These are phyloP conservation scores for Meyerozyma athensensis DNA, from an alignment of 1,139 yeast species.

Conservation along the genomic window DNA sequence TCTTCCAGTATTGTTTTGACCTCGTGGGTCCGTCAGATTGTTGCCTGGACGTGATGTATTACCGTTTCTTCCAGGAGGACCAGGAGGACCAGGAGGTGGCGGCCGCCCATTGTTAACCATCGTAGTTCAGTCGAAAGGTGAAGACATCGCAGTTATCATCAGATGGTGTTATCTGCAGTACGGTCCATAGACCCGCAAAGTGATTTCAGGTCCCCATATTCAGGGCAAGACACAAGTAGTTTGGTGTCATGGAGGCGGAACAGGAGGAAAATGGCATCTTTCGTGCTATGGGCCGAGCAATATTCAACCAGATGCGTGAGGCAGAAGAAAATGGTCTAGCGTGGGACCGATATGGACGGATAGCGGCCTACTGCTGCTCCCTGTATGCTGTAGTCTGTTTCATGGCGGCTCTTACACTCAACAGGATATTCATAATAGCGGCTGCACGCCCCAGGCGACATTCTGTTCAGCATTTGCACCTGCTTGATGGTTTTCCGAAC, in stretches of 20 bases:
- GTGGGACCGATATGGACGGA: conserved; percentile 11
- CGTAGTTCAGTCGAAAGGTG: neutral
- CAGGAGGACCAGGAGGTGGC: conserved; percentile 4
- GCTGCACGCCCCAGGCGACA: neutral
- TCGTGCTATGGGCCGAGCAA: neutral
- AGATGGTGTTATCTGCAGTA: neutral
- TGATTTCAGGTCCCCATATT: neutral
- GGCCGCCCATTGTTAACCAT: conserved; percentile 2
- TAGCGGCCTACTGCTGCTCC: conserved; percentile 10
- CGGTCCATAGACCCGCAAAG: neutral
- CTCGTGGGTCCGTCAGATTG: neutral
- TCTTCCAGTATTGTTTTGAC: neutral
- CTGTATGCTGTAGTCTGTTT: conserved; percentile 12
- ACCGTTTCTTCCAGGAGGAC: too few species aligned
- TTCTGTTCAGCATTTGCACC: neutral
- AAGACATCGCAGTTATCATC: neutral
- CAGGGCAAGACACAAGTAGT: neutral
- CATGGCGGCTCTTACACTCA: conserved; percentile 12
- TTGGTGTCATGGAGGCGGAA: neutral
- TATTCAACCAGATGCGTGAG: conserved; percentile 7
- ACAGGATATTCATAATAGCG: conserved; percentile 12
- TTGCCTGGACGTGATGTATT: too few species aligned
- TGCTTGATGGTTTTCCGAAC: conserved; percentile 6
- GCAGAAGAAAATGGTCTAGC: conserved; percentile 7
- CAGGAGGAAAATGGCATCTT: neutral